phyloP scores from a whole-genome alignment of 257 asterid genomes.

The Primulina tabacum region DNA sequence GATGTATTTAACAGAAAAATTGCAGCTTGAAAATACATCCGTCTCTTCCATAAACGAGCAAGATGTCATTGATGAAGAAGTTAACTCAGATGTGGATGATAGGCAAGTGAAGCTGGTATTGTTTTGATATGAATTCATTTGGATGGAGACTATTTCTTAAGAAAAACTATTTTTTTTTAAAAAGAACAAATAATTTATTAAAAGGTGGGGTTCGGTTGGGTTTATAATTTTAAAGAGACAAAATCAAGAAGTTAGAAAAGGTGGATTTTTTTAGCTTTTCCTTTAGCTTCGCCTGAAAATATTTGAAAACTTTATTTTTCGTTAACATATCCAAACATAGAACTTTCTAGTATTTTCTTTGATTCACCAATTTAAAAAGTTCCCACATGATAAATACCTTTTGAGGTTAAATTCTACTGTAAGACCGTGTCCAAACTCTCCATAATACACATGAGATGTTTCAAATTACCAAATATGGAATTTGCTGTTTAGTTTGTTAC shows the following conservation, averaged over 20 bases:
- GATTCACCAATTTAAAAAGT: background rate
- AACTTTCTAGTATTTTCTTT: no score
- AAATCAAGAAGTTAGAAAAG: background rate
- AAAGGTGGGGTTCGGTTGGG: background rate
- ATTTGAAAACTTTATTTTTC: background rate
- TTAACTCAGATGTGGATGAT: slow-evolving; percentile 45
- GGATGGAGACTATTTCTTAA: background rate
- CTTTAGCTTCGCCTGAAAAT: background rate
- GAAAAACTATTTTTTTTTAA: no score
- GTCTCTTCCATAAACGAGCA: slow-evolving; percentile 57
- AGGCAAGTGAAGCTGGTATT: slow-evolving; percentile 38
- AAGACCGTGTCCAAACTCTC: background rate
- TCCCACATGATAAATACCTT: background rate
- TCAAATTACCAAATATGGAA: background rate
- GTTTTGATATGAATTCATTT: background rate
- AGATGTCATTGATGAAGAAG: slow-evolving; percentile 53
- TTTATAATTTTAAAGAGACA: background rate
- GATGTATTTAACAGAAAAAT: slow-evolving; percentile 92
- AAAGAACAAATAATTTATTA: no score
- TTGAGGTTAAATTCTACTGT: background rate
- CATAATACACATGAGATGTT: background rate
- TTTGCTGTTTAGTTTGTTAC: background rate
- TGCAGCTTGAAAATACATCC: slow-evolving; percentile 62
- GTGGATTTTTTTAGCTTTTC: background rate
- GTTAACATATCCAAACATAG: background rate